Evolutionary conservation across 2,329 filamentous ascomycete genomes (phyloP).

Genomic region (Ophiostoma australiae): DNA sequence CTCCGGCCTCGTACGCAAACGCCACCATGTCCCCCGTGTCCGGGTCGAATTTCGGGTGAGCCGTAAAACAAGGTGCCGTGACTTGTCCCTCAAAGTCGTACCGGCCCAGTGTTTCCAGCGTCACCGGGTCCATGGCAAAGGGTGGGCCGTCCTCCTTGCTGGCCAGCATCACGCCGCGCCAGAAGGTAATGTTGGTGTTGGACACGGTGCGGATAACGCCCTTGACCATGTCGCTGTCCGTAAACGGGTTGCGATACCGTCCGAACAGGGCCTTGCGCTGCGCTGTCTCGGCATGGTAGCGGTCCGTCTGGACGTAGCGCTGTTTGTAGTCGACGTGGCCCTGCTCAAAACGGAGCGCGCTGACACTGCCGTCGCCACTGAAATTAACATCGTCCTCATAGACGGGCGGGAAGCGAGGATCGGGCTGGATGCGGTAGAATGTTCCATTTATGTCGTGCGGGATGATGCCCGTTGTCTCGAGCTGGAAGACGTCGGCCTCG

Average conservation of each 20-base stretch:
- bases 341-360: conserved; percentile 38
- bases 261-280: conserved; percentile 45
- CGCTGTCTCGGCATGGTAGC: conserved; percentile 31
- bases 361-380: conserved; percentile 38
- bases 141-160: conserved; percentile 52
- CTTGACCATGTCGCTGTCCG: conserved; percentile 51
- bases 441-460: conserved; percentile 44
- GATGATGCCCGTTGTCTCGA: conserved; percentile 33
- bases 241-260: conserved; percentile 53
- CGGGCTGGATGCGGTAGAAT: conserved; percentile 49
- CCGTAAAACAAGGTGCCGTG: conserved; percentile 44
- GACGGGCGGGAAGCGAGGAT: conserved; percentile 50
- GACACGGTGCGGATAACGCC: conserved; percentile 52
- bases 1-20: conserved; percentile 47
- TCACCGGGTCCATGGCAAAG: conserved; percentile 47
- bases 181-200: conserved; percentile 58
- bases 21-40: conserved; percentile 49
- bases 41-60: conserved; percentile 51
- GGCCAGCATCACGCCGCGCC: conserved; percentile 51
- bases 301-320: conserved; percentile 41
- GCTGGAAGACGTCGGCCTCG: conserved; percentile 29
- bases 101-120: conserved; percentile 46
- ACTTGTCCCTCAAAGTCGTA: conserved; percentile 52
- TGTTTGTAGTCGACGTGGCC: conserved; percentile 42
- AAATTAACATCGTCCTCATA: conserved; percentile 48